Percentiles rank a stretch among this genome's conserved stretches.
These are phyloP conservation scores for Leccinum imitatum DNA, from an alignment of 768 basidiomycete genomes.

Conservation along the genomic window DNA sequence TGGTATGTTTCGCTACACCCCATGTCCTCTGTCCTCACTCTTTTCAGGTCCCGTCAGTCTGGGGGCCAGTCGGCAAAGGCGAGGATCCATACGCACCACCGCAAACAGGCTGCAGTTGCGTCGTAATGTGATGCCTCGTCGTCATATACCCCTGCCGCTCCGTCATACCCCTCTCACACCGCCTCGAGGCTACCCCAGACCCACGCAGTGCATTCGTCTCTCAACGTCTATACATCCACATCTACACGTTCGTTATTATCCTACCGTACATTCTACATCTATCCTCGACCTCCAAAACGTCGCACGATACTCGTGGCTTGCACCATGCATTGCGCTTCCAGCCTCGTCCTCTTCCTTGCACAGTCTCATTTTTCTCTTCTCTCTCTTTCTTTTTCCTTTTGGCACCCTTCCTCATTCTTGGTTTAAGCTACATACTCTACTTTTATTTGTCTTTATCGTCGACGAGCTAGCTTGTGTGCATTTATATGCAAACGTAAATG, in stretches of 20 bases:
- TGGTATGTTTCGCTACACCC: slow-evolving; percentile 50
- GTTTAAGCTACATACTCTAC: slow-evolving; percentile 28
- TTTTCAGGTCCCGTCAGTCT: slow-evolving; percentile 77
- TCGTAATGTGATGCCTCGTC: slow-evolving; percentile 58
- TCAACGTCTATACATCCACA: slow-evolving; percentile 22
- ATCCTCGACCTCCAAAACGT: slow-evolving; percentile 24
- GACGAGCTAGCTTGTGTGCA: slow-evolving; percentile 23
- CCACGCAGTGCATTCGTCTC: slow-evolving; percentile 19
- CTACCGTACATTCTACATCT: slow-evolving; percentile 27
- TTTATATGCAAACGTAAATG: slow-evolving; percentile 32
- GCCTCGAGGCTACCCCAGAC: slow-evolving; percentile 10
- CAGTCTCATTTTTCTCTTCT: slow-evolving; percentile 4
- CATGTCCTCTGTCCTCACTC: not conserved
- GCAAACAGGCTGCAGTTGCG: slow-evolving; percentile 68
- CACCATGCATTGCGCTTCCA: slow-evolving; percentile 25
- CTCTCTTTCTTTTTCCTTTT: slow-evolving; percentile 2
- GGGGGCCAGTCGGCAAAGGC: slow-evolving; percentile 86
- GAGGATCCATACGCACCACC: slow-evolving; percentile 94
- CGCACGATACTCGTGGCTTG: slow-evolving; percentile 28
- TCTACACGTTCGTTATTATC: slow-evolving; percentile 28
- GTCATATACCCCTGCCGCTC: slow-evolving; percentile 33
- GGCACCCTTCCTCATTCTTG: slow-evolving; percentile 17
- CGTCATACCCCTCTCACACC: slow-evolving; percentile 32
- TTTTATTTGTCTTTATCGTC: slow-evolving; percentile 38
- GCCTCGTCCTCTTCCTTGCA: slow-evolving; percentile 10